Evolutionary conservation across 2,329 filamentous ascomycete species (phyloP).

Genomic region (Sarocladium kiliense): DNA sequence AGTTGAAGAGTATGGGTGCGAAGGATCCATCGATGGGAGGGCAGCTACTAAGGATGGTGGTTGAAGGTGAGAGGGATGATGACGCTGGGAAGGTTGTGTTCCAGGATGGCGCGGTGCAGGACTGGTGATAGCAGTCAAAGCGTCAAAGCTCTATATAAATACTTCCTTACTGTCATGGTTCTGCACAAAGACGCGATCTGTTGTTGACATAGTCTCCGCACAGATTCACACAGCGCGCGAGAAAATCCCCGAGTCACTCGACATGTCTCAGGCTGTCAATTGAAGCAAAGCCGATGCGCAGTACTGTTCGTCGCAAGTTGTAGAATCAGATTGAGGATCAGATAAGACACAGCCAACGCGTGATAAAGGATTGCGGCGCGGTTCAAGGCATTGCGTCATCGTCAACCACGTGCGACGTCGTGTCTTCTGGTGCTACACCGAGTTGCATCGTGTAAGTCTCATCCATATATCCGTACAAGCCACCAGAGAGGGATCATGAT

Average conservation of each 20-base stretch:
- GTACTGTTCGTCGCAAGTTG: too few relatives aligned
- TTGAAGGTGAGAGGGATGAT: constrained; percentile 11
- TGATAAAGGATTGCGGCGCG: background rate
- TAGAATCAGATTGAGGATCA: too few relatives aligned
- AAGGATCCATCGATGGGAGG: constrained; percentile 12
- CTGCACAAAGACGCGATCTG: too few relatives aligned
- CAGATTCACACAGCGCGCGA: too few relatives aligned
- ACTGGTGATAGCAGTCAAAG: constrained; percentile 10
- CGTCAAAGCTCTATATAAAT: too few relatives aligned
- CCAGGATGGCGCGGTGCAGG: constrained; percentile 9
- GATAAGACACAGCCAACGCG: too few relatives aligned
- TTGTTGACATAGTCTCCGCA: too few relatives aligned
- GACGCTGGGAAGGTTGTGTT: constrained; percentile 13
- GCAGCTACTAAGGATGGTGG: constrained; percentile 10
- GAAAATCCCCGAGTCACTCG: too few relatives aligned
- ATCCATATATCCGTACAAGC: too few relatives aligned
- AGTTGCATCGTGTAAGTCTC: background rate
- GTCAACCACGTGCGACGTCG: background rate
- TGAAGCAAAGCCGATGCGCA: background rate
- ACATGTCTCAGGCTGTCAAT: too few relatives aligned
- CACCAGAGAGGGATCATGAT: background rate
- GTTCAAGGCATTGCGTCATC: background rate
- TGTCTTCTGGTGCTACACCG: background rate
- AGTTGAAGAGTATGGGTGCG: constrained; percentile 9
- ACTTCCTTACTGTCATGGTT: too few relatives aligned